These are phyloP conservation scores for Blastosporella zonata DNA, from an alignment of 1,284 basidiomycete species.

Conservation along the genomic window DNA sequence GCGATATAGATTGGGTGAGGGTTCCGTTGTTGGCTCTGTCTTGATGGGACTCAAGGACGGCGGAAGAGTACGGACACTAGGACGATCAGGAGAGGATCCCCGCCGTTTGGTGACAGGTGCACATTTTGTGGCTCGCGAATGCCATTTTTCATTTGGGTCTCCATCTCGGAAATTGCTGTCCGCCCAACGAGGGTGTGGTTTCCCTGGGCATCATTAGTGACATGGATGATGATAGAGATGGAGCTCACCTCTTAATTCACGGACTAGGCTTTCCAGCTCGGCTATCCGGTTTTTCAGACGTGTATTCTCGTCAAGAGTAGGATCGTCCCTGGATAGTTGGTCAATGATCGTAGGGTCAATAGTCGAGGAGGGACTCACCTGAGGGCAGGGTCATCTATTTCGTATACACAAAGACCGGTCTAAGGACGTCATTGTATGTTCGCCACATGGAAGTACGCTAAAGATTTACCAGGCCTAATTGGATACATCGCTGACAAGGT, in stretches of 20 bases:
- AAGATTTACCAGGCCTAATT: conserved; percentile 62
- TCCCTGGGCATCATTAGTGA: conserved; percentile 45
- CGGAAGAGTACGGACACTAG: conserved; percentile 32
- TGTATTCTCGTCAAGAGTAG: conserved; percentile 78
- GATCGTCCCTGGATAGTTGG: conserved; percentile 63
- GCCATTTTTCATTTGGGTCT: conserved; percentile 78
- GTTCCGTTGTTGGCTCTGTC: conserved; percentile 49
- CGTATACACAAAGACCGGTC: conserved; percentile 91
- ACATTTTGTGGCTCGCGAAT: conserved; percentile 75
- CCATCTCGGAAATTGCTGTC: conserved; percentile 73
- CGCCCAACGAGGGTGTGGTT: conserved; percentile 80
- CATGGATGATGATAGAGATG: neutral
- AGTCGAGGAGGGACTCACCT: conserved; percentile 44
- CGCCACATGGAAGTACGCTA: conserved; percentile 17
- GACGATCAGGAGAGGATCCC: conserved; percentile 36
- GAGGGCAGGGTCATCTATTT: conserved; percentile 83
- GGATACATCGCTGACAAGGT: conserved; percentile 86
- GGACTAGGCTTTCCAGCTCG: conserved; percentile 84
- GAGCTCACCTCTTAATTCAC: conserved; percentile 67
- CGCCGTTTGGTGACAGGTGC: conserved; percentile 39
- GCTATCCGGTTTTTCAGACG: conserved; percentile 82
- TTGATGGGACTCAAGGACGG: conserved; percentile 56
- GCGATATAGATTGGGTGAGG: conserved; percentile 53
- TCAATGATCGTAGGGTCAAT: conserved; percentile 7
- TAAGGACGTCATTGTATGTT: conserved; percentile 27